A percentile compares a stretch with the other conserved stretches of the same genome.
phyloP scores from a whole-genome alignment of 1,139 yeast genomes.

The Pneumocystis oryctolagi region DNA sequence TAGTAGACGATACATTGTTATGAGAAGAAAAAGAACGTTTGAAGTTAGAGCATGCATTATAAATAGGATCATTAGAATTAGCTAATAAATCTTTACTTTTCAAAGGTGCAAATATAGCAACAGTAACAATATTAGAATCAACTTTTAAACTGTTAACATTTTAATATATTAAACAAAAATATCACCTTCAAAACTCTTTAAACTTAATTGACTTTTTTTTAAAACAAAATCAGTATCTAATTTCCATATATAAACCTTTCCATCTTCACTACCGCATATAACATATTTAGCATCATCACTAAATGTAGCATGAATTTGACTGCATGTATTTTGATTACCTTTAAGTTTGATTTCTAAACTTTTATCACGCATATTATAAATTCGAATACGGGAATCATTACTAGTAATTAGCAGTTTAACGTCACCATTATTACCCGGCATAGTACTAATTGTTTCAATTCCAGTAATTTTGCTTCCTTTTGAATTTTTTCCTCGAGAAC shows the following conservation, averaged over 20 bases:
- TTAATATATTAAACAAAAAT: neutral
- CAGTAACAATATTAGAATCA: constrained; percentile 57
- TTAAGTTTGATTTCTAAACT: constrained; percentile 52
- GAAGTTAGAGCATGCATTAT: constrained; percentile 28
- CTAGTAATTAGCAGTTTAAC: constrained; percentile 32
- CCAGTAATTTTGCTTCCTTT: constrained; percentile 41
- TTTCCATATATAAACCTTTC: constrained; percentile 79
- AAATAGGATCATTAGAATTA: constrained; percentile 64
- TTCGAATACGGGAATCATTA: constrained; percentile 64
- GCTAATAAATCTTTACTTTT: constrained; percentile 49
- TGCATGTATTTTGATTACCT: constrained; percentile 56
- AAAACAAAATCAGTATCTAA: constrained; percentile 29
- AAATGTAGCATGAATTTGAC: constrained; percentile 55
- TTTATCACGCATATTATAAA: constrained; percentile 44
- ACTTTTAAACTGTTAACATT: constrained; percentile 34
- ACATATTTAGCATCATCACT: constrained; percentile 59
- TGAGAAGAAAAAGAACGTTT: constrained; percentile 3
- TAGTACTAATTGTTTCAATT: constrained; percentile 21
- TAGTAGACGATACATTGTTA: neutral
- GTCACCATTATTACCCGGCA: constrained; percentile 17
- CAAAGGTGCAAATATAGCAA: constrained; percentile 69
- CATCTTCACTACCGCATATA: constrained; percentile 80
- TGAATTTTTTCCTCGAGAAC: constrained; percentile 16
- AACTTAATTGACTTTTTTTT: constrained; percentile 28
- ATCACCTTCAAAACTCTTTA: neutral